Conservation (phyloP, 108 stramenopile species). For the Nitzschia sp. region DNA sequence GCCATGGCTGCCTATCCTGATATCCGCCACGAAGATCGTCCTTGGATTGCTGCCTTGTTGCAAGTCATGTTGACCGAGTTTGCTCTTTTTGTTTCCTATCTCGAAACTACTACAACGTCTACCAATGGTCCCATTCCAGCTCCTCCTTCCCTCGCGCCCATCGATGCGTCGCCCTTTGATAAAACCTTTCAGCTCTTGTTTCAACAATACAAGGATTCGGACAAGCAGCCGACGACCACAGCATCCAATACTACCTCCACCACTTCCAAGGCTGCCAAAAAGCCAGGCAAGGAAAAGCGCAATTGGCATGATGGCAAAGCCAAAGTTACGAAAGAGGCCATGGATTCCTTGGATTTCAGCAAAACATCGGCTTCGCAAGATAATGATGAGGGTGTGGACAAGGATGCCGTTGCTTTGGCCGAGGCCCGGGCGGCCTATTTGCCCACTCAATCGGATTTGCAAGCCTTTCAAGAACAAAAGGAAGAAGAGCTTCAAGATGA, state of each 20-base stretch:
- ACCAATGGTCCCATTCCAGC: background rate
- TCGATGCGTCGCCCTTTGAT: constrained; percentile 37
- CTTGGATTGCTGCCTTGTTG: constrained; percentile 45
- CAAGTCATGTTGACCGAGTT: constrained; percentile 26
- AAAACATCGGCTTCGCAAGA: constrained; percentile 30
- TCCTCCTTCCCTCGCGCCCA: constrained; percentile 4
- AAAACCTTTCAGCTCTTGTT: constrained; percentile 47
- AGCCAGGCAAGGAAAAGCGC: constrained; percentile 61
- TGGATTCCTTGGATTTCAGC: constrained; percentile 68
- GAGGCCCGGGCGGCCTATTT: constrained; percentile 88
- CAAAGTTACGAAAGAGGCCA: constrained; percentile 75
- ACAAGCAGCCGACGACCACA: background rate
- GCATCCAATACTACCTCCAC: constrained; percentile 13
- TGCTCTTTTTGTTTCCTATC: constrained; percentile 20
- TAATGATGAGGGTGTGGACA: constrained; percentile 23
- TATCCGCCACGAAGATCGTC: constrained; percentile 33
- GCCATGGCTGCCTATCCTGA: constrained; percentile 52
- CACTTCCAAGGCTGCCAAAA: background rate
- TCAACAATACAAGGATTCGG: constrained; percentile 31
- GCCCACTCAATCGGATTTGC: constrained; percentile 76
- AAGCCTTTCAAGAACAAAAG: constrained; percentile 66
- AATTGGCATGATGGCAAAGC: constrained; percentile 81
- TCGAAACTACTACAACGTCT: background rate
- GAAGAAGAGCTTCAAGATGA: constrained; percentile 61
- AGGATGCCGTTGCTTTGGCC: constrained; percentile 53